phyloP scores from a whole-genome alignment of 2,329 filamentous ascomycete genomes.

The Phaeoacremonium minimum region DNA sequence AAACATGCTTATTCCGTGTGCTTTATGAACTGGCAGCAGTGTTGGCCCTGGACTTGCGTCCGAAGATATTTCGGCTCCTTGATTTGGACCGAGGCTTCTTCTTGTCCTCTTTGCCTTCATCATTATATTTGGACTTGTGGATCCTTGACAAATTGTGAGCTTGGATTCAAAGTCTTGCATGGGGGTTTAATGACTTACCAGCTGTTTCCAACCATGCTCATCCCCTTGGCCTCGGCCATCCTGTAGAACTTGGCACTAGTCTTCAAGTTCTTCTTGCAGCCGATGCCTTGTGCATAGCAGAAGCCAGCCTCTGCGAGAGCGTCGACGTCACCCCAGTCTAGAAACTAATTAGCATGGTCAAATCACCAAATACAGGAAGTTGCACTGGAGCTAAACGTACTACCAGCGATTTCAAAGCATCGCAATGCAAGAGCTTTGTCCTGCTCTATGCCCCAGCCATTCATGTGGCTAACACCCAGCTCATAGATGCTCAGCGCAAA shows the following conservation, averaged over 20 bases:
- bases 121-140: conserved; percentile 90
- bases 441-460: conserved; percentile 95
- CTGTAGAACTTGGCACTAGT: conserved; percentile 91
- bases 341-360: conserved; percentile 14
- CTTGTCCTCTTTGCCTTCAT: conserved; percentile 49
- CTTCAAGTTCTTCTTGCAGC: conserved; percentile 93
- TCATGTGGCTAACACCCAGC: conserved; percentile 93
- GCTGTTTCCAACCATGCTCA: conserved; percentile 97
- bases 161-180: too few relatives aligned
- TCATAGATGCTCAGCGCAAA: conserved; percentile 96
- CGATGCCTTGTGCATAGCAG: conserved; percentile 90
- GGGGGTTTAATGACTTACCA: too few relatives aligned
- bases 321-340: conserved; percentile 90
- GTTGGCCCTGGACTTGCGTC: conserved; percentile 30
- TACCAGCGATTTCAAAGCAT: conserved; percentile 94
- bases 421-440: conserved; percentile 83
- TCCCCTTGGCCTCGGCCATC: conserved; percentile 84
- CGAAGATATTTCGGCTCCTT: conserved; percentile 69
- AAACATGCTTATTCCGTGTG: too few relatives aligned
- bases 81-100: conserved; percentile 75
- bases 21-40: too few relatives aligned
- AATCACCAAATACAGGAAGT: conserved; percentile 4
- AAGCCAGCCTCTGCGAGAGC: conserved; percentile 92
- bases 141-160: conserved; percentile 58
- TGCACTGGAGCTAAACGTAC: conserved; percentile 37